phyloP scores from a whole-genome alignment of 345 rosid species.

The Eucalyptus erythrocorys region DNA sequence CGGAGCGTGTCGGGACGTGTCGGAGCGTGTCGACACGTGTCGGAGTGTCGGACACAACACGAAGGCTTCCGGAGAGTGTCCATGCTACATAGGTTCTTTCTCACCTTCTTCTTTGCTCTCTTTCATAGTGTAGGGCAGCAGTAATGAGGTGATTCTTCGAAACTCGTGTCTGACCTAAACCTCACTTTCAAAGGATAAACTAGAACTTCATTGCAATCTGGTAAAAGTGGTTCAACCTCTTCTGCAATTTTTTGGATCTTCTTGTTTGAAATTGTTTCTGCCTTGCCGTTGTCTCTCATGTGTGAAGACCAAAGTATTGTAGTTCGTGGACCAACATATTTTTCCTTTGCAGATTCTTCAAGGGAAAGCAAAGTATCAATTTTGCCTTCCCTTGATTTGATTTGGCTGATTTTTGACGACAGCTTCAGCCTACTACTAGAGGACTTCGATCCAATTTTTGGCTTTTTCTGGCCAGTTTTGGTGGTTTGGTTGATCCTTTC shows the following conservation, averaged over 20 bases:
- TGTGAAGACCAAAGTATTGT: not conserved
- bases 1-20: no score
- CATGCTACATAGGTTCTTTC: no score
- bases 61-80: no score
- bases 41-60: no score
- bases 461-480: not conserved
- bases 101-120: not conserved
- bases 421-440: not conserved
- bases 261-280: not conserved
- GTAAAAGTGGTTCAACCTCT: not conserved
- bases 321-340: not conserved
- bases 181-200: not conserved
- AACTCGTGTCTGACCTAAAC: not conserved
- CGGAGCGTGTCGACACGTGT: no score
- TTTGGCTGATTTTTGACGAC: not conserved
- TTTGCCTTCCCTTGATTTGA: not conserved
- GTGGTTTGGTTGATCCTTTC: not conserved
- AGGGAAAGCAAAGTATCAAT: not conserved
- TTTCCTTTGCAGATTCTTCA: not conserved
- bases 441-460: not conserved
- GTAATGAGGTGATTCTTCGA: not conserved
- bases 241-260: not conserved
- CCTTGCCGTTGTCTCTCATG: not conserved
- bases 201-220: not conserved
- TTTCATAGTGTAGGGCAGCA: not conserved